These are phyloP conservation scores for Grifola frondosa DNA, from an alignment of 1,284 basidiomycete genomes.

Conservation along the genomic window DNA sequence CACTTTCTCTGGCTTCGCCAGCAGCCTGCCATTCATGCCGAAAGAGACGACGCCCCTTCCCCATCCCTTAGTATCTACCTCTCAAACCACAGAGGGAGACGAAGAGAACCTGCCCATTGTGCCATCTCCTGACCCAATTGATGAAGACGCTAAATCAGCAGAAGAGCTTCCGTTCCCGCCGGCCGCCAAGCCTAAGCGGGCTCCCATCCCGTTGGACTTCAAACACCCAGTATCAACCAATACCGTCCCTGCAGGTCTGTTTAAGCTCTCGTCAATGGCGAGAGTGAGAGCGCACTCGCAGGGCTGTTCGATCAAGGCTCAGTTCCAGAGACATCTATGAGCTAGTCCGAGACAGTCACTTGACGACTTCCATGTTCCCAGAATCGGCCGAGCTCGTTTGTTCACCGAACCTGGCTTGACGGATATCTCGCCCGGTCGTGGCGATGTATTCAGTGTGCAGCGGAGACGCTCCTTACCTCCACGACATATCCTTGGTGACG, in stretches of 20 bases:
- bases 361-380: slow-evolving; percentile 69
- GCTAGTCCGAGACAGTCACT: slow-evolving; percentile 63
- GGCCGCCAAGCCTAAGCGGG: slow-evolving; percentile 54
- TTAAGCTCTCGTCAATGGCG: slow-evolving; percentile 69
- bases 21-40: slow-evolving; percentile 12
- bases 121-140: slow-evolving; percentile 1
- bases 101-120: slow-evolving; percentile 22
- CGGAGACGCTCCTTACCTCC: slow-evolving; percentile 59
- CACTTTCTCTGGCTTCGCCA: slow-evolving; percentile 56
- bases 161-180: slow-evolving; percentile 36
- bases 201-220: slow-evolving; percentile 79
- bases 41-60: slow-evolving; percentile 12
- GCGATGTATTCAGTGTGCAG: slow-evolving; percentile 49
- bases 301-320: slow-evolving; percentile 69
- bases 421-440: slow-evolving; percentile 27
- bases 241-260: slow-evolving; percentile 78
- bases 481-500: slow-evolving; percentile 39
- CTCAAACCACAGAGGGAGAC: slow-evolving; percentile 23
- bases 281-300: slow-evolving; percentile 62
- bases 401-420: slow-evolving; percentile 54
- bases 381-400: slow-evolving; percentile 49
- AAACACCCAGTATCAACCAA: slow-evolving; percentile 70
- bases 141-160: slow-evolving; percentile 15
- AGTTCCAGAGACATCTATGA: slow-evolving; percentile 65
- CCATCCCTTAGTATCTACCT: too few relatives aligned